Evolutionary conservation across 106 monocot species (phyloP).

Genomic region (Allium cepa): DNA sequence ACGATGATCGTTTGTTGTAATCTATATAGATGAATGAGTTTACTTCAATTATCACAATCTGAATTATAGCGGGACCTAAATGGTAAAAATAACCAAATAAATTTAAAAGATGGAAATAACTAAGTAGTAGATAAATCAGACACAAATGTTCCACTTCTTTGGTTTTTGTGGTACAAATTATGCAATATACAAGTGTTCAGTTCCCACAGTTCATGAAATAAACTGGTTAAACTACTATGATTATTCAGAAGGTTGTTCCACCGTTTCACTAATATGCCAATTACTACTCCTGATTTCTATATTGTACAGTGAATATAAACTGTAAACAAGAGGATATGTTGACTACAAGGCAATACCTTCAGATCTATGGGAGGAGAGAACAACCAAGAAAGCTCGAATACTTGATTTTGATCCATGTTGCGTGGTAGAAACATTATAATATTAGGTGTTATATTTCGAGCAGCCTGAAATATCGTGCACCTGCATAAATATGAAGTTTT

Average conservation of each 20-base stretch:
- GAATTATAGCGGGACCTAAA: not conserved
- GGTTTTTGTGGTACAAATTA: too few species aligned
- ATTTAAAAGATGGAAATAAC: not conserved
- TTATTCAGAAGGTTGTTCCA: too few species aligned
- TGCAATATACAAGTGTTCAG: too few species aligned
- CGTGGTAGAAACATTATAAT: slow-evolving; percentile 77
- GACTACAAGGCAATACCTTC: slow-evolving; percentile 19
- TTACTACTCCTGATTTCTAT: too few species aligned
- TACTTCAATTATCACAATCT: not conserved
- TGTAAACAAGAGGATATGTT: too few species aligned
- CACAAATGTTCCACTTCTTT: not conserved
- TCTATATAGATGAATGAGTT: not conserved
- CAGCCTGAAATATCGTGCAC: slow-evolving; percentile 52
- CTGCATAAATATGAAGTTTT: slow-evolving; percentile 20
- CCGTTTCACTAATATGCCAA: too few species aligned
- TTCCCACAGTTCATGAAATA: too few species aligned
- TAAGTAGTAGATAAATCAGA: not conserved
- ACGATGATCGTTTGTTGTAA: not conserved
- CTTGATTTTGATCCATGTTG: slow-evolving; percentile 51
- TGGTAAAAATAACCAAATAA: not conserved
- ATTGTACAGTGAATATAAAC: too few species aligned
- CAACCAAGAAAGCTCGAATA: slow-evolving; percentile 75
- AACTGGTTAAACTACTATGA: too few species aligned
- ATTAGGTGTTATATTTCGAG: slow-evolving; percentile 59
- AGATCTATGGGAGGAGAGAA: slow-evolving; percentile 53